phyloP scores from a whole-genome alignment of 306 rosid species.

The Castanea mollissima region DNA sequence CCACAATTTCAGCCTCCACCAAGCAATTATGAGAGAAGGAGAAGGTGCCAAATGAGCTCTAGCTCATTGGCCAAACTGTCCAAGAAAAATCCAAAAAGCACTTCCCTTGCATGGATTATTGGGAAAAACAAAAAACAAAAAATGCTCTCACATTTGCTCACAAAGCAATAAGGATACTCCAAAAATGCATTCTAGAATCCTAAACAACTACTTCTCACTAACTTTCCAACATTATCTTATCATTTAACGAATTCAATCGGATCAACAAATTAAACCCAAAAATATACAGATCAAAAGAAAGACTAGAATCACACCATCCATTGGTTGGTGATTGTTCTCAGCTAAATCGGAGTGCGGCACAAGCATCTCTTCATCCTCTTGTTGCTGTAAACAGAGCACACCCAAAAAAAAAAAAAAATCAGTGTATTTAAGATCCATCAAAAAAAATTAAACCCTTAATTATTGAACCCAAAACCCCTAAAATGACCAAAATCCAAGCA shows the following conservation, averaged over 20 bases:
- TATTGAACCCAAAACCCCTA: constrained; percentile 7
- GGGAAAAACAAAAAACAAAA: background rate
- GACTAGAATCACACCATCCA: constrained; percentile 56
- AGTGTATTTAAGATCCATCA: constrained; percentile 42
- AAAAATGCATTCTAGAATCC: background rate
- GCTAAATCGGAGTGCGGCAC: constrained; percentile 76
- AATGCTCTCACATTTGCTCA: background rate
- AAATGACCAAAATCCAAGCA: constrained; percentile 43
- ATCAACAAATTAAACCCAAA: background rate
- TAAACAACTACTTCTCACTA: background rate
- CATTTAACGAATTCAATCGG: constrained; percentile 5
- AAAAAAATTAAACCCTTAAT: constrained; percentile 26
- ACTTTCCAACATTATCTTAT: background rate
- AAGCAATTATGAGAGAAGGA: too few species aligned
- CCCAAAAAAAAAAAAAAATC: background rate
- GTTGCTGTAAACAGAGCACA: constrained; percentile 50
- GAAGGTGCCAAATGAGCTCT: too few species aligned
- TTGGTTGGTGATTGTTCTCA: constrained; percentile 78
- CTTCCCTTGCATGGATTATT: background rate
- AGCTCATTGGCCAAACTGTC: background rate
- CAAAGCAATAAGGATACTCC: background rate
- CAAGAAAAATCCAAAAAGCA: background rate
- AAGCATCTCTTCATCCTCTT: constrained; percentile 95
- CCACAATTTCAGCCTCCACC: too few species aligned
- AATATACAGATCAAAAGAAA: background rate